A percentile compares a stretch with the other conserved stretches of the same genome.
Conservation (phyloP, 1,284 basidiomycete genomes). For the Leccinum pachyderme region DNA sequence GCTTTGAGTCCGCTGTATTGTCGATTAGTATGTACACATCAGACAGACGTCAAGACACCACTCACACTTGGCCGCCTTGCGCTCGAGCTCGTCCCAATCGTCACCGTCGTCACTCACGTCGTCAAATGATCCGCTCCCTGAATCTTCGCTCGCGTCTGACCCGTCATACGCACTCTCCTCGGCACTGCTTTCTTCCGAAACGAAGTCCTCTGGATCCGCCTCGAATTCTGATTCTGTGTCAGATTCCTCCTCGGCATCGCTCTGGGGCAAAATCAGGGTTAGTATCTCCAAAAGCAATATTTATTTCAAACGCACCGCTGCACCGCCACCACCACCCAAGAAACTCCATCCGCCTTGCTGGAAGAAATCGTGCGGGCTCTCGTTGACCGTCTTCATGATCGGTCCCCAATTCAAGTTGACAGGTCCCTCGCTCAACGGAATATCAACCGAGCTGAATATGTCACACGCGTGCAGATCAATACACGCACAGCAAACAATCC, state of each 20-base stretch:
- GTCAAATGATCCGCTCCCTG: constrained; percentile 62
- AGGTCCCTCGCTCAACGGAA: constrained; percentile 92
- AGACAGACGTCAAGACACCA: background rate
- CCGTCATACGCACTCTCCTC: constrained; percentile 57
- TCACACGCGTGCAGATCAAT: constrained; percentile 7
- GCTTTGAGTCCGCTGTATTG: constrained; percentile 65
- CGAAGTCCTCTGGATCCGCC: constrained; percentile 56
- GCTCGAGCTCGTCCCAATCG: constrained; percentile 94
- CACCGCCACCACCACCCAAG: constrained; percentile 52
- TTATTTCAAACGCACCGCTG: constrained; percentile 46
- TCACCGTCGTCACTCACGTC: constrained; percentile 83
- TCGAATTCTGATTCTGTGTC: constrained; percentile 82
- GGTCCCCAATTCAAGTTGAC: constrained; percentile 98
- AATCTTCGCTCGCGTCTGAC: constrained; percentile 68
- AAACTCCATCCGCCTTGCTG: constrained; percentile 98
- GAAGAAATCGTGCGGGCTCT: constrained; percentile 96
- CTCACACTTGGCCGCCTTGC: constrained; percentile 81
- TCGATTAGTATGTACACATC: background rate
- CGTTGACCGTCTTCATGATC: constrained; percentile 97
- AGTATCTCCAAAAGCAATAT: background rate
- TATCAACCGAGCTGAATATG: constrained; percentile 82
- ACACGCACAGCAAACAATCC: background rate
- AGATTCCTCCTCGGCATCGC: constrained; percentile 65
- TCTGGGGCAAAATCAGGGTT: constrained; percentile 38
- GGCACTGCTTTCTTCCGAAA: constrained; percentile 49